Conservation (phyloP, 805 yeast species). For the Kodamaea nitidulidarum region DNA sequence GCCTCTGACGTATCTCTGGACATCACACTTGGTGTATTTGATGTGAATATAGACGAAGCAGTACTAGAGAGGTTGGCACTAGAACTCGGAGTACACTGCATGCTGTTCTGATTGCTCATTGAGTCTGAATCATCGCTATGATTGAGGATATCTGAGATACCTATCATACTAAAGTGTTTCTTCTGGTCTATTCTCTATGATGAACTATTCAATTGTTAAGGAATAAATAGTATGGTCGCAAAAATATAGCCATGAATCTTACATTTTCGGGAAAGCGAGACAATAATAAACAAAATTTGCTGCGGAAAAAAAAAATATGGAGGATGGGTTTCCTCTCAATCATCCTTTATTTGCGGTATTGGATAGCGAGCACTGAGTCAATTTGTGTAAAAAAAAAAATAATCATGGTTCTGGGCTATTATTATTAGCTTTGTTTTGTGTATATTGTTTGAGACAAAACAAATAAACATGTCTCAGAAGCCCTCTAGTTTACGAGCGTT, state of each 20-base stretch:
- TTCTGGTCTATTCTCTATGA: not conserved
- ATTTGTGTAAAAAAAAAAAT: not conserved
- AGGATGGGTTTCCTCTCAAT: not conserved
- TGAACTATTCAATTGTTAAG: not conserved
- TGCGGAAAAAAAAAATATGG: not conserved
- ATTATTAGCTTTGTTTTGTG: no score
- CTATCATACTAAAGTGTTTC: slow-evolving; percentile 13
- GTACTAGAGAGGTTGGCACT: not conserved
- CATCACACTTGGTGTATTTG: not conserved
- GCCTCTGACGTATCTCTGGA: not conserved
- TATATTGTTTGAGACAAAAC: no score
- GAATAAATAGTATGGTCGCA: not conserved
- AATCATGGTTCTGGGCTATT: not conserved
- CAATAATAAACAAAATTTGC: slow-evolving; percentile 8
- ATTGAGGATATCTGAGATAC: slow-evolving; percentile 18
- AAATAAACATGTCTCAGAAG: no score
- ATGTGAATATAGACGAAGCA: not conserved
- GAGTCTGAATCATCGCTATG: slow-evolving; percentile 8
- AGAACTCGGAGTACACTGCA: not conserved
- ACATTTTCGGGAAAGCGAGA: slow-evolving; percentile 11
- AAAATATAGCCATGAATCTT: not conserved
- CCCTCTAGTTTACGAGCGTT: no score
- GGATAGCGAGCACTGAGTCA: not conserved
- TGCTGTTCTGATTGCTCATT: not conserved
- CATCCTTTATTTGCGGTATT: slow-evolving; percentile 1